A percentile compares a stretch with the other conserved stretches of the same genome.
These are phyloP conservation scores for Coprinellus aureogranulatus DNA, from an alignment of 768 basidiomycete species.

Conservation along the genomic window DNA sequence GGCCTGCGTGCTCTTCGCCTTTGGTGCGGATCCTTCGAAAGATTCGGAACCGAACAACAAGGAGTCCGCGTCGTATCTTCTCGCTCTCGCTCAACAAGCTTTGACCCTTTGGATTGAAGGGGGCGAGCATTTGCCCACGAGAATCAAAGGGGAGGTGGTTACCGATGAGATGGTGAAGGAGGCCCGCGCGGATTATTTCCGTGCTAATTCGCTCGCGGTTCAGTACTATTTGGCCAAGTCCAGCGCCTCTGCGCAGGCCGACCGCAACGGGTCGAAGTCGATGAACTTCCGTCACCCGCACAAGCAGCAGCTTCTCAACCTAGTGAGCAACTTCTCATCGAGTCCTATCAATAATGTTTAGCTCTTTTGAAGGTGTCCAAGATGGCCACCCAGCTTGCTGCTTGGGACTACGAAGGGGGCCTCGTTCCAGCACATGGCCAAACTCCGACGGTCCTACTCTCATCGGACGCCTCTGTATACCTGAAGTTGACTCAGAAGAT, in stretches of 20 bases:
- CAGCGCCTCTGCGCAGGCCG: not conserved
- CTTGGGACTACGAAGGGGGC: not conserved
- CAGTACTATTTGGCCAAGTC: slow-evolving; percentile 25
- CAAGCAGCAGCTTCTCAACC: not conserved
- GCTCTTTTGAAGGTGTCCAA: slow-evolving; percentile 52
- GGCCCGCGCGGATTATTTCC: slow-evolving; percentile 50
- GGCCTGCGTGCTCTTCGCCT: slow-evolving; percentile 55
- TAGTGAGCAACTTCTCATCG: not conserved
- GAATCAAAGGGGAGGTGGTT: not conserved
- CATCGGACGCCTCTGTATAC: not conserved
- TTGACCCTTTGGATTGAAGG: slow-evolving; percentile 37
- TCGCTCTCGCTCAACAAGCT: slow-evolving; percentile 38
- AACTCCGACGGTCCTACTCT: not conserved
- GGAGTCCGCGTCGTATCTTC: slow-evolving; percentile 28
- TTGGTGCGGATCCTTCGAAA: slow-evolving; percentile 41
- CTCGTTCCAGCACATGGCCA: not conserved
- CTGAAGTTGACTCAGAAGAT: not conserved
- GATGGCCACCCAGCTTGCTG: slow-evolving; percentile 46
- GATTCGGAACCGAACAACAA: not conserved
- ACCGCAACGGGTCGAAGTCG: too few species aligned
- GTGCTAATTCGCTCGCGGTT: slow-evolving; percentile 58
- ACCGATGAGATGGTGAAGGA: slow-evolving; percentile 18
- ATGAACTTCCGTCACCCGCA: not conserved
- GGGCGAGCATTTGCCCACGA: not conserved
- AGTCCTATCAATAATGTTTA: not conserved